These are phyloP conservation scores for Mycena sp. DNA, from an alignment of 1,284 basidiomycete species.

Conservation along the genomic window DNA sequence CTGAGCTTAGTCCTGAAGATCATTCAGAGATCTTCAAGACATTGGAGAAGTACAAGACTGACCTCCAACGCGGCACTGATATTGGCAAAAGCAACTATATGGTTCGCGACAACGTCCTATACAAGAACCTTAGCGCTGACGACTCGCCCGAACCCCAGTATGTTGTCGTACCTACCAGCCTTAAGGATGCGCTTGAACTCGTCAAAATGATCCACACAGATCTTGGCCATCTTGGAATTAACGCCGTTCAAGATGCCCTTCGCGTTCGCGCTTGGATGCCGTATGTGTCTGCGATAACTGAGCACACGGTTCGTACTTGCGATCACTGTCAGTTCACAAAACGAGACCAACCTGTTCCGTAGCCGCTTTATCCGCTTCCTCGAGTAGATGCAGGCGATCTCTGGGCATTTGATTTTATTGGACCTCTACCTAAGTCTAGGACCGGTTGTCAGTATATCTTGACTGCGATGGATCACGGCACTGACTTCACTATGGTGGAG, in stretches of 20 bases:
- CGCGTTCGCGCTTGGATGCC: constrained; percentile 7
- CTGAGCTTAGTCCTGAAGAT: neutral
- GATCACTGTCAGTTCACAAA: constrained; percentile 8
- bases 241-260: constrained; percentile 1
- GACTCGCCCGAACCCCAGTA: neutral
- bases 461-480: constrained; percentile 4
- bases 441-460: constrained; percentile 3
- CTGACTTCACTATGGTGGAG: neutral
- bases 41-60: neutral
- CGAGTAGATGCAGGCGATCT: neutral
- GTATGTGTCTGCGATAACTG: neutral
- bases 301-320: constrained; percentile 9
- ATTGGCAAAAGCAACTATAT: neutral
- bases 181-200: neutral
- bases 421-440: neutral
- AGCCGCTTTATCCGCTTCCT: constrained; percentile 4
- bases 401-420: constrained; percentile 8
- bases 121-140: constrained; percentile 5
- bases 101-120: neutral
- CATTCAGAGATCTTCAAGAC: constrained; percentile 12
- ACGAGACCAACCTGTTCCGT: neutral
- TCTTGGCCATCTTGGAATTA: constrained; percentile 12
- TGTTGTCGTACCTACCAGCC: constrained; percentile 13
- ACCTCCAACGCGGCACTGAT: neutral
- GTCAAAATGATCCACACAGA: neutral